Conservation (phyloP, 139 green algal species). For the Astrephomene gubernaculifera region DNA sequence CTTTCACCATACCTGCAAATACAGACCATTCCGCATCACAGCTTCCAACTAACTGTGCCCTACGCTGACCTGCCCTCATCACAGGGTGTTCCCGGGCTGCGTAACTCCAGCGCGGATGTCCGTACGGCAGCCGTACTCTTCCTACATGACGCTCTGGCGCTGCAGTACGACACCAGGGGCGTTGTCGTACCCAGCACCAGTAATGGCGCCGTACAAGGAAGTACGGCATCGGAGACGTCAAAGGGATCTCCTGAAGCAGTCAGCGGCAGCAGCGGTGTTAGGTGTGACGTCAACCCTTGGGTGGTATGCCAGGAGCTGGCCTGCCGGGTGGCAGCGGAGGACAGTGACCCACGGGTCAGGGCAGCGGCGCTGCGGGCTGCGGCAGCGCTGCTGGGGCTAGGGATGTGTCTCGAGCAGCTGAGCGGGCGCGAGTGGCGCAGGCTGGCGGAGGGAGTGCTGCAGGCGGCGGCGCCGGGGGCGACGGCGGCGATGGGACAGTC, state of each 20-base stretch:
- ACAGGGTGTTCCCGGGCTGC: conserved; percentile 4
- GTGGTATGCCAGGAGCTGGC: conserved; percentile 17
- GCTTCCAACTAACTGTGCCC: too few relatives aligned
- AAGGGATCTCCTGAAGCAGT: too few relatives aligned
- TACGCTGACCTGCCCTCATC: not conserved
- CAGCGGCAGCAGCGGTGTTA: too few relatives aligned
- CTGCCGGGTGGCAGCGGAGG: not conserved
- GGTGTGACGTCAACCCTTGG: conserved; percentile 21
- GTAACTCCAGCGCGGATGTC: not conserved
- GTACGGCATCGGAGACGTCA: too few relatives aligned
- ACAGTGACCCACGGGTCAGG: not conserved
- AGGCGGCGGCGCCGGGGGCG: not conserved
- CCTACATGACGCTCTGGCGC: not conserved
- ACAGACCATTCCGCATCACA: too few relatives aligned
- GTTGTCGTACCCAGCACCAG: too few relatives aligned
- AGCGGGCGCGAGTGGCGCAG: not conserved
- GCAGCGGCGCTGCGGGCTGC: conserved; percentile 3
- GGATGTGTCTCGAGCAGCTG: not conserved
- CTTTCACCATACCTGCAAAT: too few relatives aligned
- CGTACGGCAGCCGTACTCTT: not conserved
- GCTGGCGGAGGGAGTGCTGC: conserved; percentile 17
- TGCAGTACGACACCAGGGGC: not conserved
- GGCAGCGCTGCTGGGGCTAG: not conserved
- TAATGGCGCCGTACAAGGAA: too few relatives aligned
- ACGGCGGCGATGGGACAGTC: not conserved